Evolutionary conservation across 352 stramenopile species (phyloP).

Genomic region (Globisporangium paroecandrum): DNA sequence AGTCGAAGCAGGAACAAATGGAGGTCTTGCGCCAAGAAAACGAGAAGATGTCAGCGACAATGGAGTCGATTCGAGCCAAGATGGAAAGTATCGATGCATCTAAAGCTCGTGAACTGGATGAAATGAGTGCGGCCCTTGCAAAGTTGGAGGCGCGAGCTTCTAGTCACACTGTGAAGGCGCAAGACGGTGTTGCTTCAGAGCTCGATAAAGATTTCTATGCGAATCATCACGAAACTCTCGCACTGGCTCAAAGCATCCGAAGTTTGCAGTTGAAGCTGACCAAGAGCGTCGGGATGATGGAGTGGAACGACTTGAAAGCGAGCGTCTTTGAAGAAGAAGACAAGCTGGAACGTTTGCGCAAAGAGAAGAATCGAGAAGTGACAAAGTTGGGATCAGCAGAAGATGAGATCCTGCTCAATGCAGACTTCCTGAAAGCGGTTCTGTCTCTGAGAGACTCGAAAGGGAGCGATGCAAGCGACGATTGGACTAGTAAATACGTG

Average conservation of each 20-base stretch:
- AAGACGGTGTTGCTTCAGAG: neutral
- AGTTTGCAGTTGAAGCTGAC: conserved; percentile 52
- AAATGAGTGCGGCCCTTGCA: conserved; percentile 29
- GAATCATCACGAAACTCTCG: conserved; percentile 45
- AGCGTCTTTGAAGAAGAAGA: conserved; percentile 44
- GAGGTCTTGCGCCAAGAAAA: conserved; percentile 43
- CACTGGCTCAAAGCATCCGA: conserved; percentile 41
- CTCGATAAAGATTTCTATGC: conserved; percentile 42
- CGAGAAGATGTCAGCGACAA: conserved; percentile 30
- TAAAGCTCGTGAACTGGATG: conserved; percentile 39
- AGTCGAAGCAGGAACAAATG: conserved; percentile 44
- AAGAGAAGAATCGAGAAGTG: conserved; percentile 33
- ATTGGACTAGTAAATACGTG: conserved; percentile 49
- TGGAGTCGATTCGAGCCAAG: conserved; percentile 37
- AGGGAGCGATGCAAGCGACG: neutral
- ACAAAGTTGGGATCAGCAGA: conserved; percentile 41
- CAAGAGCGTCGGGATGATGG: conserved; percentile 50
- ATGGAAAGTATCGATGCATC: conserved; percentile 38
- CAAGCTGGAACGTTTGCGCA: conserved; percentile 31
- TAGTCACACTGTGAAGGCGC: neutral
- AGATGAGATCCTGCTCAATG: conserved; percentile 55
- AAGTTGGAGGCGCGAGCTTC: conserved; percentile 31
- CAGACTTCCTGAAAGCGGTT: conserved; percentile 57
- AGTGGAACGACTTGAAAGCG: conserved; percentile 51
- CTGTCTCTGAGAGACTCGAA: conserved; percentile 23